Evolutionary conservation across 805 yeast species (phyloP).

Genomic region (Ogataea methanolica): DNA sequence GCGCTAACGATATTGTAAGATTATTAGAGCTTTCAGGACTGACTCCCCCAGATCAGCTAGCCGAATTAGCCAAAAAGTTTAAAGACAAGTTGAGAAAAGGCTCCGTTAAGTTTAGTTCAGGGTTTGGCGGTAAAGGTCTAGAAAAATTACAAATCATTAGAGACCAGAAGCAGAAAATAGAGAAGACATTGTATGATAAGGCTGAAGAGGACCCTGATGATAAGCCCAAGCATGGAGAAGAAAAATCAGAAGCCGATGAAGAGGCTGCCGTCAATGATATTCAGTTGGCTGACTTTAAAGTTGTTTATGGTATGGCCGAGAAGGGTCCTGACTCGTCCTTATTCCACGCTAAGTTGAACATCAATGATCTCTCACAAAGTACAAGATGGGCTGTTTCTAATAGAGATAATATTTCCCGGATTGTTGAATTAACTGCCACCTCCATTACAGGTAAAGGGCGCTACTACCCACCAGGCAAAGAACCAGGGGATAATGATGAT

Average conservation of each 20-base stretch:
- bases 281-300: constrained; percentile 39
- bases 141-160: constrained; percentile 67
- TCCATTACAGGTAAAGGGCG: constrained; percentile 82
- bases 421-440: constrained; percentile 67
- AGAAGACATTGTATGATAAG: constrained; percentile 44
- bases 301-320: constrained; percentile 39
- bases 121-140: constrained; percentile 92
- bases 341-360: constrained; percentile 64
- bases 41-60: constrained; percentile 48
- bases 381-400: constrained; percentile 77
- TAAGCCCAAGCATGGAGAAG: constrained; percentile 19
- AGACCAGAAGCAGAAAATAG: constrained; percentile 43
- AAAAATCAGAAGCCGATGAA: constrained; percentile 22
- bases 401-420: constrained; percentile 54
- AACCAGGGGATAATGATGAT: constrained; percentile 52
- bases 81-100: constrained; percentile 61
- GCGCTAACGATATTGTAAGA: constrained; percentile 63
- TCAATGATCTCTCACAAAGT: constrained; percentile 81
- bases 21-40: constrained; percentile 58
- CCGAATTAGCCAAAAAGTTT: constrained; percentile 49
- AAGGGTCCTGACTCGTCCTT: constrained; percentile 41
- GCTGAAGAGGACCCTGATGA: constrained; percentile 13
- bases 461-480: constrained; percentile 59
- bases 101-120: constrained; percentile 56
- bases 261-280: constrained; percentile 7